Evolutionary conservation across 1,139 yeast species (phyloP).

Genomic region (Candida mesenterica): DNA sequence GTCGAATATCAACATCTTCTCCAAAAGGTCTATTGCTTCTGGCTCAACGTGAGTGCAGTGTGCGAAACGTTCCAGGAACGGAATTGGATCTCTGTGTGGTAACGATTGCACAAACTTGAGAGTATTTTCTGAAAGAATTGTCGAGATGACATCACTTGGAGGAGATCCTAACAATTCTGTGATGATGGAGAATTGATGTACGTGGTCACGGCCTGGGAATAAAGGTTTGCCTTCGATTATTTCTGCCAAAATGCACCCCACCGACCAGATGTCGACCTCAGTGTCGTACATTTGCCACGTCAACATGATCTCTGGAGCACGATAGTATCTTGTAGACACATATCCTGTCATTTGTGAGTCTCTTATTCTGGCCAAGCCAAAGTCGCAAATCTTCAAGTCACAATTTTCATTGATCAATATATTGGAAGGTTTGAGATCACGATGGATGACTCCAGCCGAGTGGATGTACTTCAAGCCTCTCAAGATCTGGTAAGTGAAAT

Average conservation of each 20-base stretch:
- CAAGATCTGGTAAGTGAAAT: slow-evolving; percentile 56
- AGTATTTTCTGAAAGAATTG: slow-evolving; percentile 94
- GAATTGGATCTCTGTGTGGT: slow-evolving; percentile 90
- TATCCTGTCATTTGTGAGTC: slow-evolving; percentile 99
- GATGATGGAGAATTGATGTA: slow-evolving; percentile 94
- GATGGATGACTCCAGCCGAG: slow-evolving; percentile 31
- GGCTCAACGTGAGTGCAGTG: slow-evolving; percentile 75
- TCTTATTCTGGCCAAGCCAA: slow-evolving; percentile 85
- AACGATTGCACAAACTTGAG: slow-evolving; percentile 88
- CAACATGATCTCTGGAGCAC: slow-evolving; percentile 98
- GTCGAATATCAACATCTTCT: slow-evolving; percentile 89
- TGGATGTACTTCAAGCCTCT: slow-evolving; percentile 31
- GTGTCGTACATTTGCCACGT: slow-evolving; percentile 99
- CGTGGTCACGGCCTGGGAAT: slow-evolving; percentile 98
- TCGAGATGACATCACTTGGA: slow-evolving; percentile 91
- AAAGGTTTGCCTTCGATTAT: slow-evolving; percentile 99
- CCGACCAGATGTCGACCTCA: slow-evolving; percentile 99
- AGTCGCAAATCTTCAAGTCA: slow-evolving; percentile 29
- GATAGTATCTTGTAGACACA: slow-evolving; percentile 91
- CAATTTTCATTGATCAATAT: slow-evolving; percentile 30
- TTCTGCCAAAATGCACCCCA: slow-evolving; percentile 98
- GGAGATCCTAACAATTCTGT: slow-evolving; percentile 96
- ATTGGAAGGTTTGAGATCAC: slow-evolving; percentile 29
- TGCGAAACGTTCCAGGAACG: slow-evolving; percentile 75
- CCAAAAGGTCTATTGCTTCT: slow-evolving; percentile 84